These are phyloP conservation scores for Paecilomyces fulvus DNA, from an alignment of 2,329 filamentous ascomycete genomes.

Conservation along the genomic window DNA sequence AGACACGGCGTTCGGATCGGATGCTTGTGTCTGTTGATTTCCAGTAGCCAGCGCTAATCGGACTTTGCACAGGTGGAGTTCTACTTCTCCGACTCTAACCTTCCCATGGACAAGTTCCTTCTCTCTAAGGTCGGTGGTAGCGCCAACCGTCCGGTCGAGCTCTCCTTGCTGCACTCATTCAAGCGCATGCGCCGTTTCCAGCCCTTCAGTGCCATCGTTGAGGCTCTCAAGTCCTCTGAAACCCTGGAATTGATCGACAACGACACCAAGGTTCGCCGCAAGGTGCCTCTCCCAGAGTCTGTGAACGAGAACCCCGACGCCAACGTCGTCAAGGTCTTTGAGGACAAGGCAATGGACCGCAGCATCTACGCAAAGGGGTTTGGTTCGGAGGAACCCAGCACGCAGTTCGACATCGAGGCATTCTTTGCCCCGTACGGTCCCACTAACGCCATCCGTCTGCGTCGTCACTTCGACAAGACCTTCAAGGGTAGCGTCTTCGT, in stretches of 20 bases:
- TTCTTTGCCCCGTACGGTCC: slow-evolving; percentile 79
- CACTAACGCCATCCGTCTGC: slow-evolving; percentile 75
- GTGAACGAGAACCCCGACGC: slow-evolving; percentile 47
- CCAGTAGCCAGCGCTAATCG: neutral
- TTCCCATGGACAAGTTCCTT: slow-evolving; percentile 81
- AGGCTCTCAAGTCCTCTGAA: slow-evolving; percentile 69
- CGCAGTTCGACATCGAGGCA: slow-evolving; percentile 87
- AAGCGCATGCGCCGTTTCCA: slow-evolving; percentile 95
- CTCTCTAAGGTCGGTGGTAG: slow-evolving; percentile 68
- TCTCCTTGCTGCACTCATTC: slow-evolving; percentile 75
- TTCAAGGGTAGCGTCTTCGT: slow-evolving; percentile 98
- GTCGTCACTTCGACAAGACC: slow-evolving; percentile 59
- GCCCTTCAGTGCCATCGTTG: slow-evolving; percentile 73
- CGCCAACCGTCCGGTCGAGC: slow-evolving; percentile 63
- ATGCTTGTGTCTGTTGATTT: neutral
- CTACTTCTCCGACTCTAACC: slow-evolving; percentile 89
- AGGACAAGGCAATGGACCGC: slow-evolving; percentile 59
- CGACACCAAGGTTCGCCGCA: slow-evolving; percentile 67
- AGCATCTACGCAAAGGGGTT: slow-evolving; percentile 94
- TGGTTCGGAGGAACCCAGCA: slow-evolving; percentile 69
- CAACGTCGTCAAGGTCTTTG: slow-evolving; percentile 46
- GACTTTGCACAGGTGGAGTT: slow-evolving; percentile 65
- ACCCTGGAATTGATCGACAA: slow-evolving; percentile 65
- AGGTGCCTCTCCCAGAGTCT: slow-evolving; percentile 54
- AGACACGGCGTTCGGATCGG: neutral